Evolutionary conservation across 495 filamentous ascomycete species (phyloP).

Genomic region (Penicillium angulare): DNA sequence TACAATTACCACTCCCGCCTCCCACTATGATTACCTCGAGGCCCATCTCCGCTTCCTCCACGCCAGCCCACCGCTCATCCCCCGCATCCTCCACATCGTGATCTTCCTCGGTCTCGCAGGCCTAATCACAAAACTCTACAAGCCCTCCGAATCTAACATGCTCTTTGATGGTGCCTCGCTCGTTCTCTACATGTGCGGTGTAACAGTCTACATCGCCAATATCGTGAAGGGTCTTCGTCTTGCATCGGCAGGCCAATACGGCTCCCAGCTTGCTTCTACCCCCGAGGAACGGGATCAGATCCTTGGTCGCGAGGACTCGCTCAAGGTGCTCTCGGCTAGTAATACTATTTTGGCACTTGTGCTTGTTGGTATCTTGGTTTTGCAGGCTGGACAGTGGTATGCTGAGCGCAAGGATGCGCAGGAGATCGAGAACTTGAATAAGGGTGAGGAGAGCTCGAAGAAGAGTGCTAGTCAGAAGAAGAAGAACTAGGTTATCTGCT

Average conservation of each 20-base stretch:
- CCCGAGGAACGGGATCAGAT: constrained; percentile 38
- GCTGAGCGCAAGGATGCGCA: constrained; percentile 88
- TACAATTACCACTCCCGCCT: constrained; percentile 53
- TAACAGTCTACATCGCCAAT: constrained; percentile 90
- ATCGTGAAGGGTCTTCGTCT: constrained; percentile 89
- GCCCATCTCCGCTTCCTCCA: constrained; percentile 83
- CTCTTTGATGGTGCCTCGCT: constrained; percentile 93
- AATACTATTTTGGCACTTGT: constrained; percentile 94
- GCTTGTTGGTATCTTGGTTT: constrained; percentile 81
- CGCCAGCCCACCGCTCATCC: constrained; percentile 83
- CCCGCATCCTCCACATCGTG: constrained; percentile 89
- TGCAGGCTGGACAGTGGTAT: constrained; percentile 99
- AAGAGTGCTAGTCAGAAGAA: constrained; percentile 24
- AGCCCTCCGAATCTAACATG: constrained; percentile 85
- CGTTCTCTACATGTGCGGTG: constrained; percentile 86
- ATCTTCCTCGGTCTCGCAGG: constrained; percentile 84
- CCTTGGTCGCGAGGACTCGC: constrained; percentile 74
- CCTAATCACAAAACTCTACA: constrained; percentile 91
- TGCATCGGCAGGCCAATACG: constrained; percentile 58
- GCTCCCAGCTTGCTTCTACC: constrained; percentile 40
- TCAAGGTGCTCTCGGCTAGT: constrained; percentile 90
- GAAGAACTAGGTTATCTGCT: constrained; percentile 11
- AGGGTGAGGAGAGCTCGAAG: constrained; percentile 49
- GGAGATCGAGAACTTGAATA: constrained; percentile 64
- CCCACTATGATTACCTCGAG: constrained; percentile 80